Evolutionary conservation across 2,329 filamentous ascomycete genomes (phyloP), one percentile per base, ranked within the genome.

Genomic region (Venturia oleaginea): DNA sequence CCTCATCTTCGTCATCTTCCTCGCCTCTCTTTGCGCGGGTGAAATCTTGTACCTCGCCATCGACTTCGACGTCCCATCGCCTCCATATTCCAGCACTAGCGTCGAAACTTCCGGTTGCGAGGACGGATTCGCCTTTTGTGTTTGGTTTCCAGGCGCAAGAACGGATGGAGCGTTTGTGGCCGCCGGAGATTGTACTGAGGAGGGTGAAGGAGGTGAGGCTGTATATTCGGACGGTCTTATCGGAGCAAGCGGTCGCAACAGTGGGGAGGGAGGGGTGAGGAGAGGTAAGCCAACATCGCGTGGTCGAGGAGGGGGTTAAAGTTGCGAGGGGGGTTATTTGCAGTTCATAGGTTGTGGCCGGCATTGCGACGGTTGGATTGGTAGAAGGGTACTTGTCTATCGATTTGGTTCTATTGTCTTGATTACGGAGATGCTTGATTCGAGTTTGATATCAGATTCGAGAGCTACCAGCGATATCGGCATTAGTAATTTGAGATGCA

Each of bases 61-160:
- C 8, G 8, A n/a, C 62, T 38, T 59, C 55, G n/a, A 27, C 69
- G 85, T 84, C 93, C 87, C 96, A 70, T 90, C 84, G 11, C 65
- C 78, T 71, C 80, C 80, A 81, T 40, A 82, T 79, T 0, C 92
- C 94, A 1, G 93, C 92, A 1, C 90, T 95, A 19, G 91, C 88
- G 75, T 99, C 94, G 73, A 99, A 99, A 74, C 89, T 94, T 4
- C 91, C 94, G 0, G 92, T 96, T 5, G 93, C 92, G 19, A 97
- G 83, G 55, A 93, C 91, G 64, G 90, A 87, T 72, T 87, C 85
- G 24, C 80, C 82, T 17, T 82, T 78, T 0, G 68, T 70, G 13
- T 83, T 82, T 0, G 92, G 92, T 76, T 96, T 96, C 94, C 94
- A 99, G 43, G 91, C 87, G 24, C 87, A 86, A 61, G 86, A 86